A percentile compares a stretch with the other conserved stretches of the same genome.
Conservation (phyloP, 768 basidiomycete genomes). For the Cystobasidium ongulense region DNA sequence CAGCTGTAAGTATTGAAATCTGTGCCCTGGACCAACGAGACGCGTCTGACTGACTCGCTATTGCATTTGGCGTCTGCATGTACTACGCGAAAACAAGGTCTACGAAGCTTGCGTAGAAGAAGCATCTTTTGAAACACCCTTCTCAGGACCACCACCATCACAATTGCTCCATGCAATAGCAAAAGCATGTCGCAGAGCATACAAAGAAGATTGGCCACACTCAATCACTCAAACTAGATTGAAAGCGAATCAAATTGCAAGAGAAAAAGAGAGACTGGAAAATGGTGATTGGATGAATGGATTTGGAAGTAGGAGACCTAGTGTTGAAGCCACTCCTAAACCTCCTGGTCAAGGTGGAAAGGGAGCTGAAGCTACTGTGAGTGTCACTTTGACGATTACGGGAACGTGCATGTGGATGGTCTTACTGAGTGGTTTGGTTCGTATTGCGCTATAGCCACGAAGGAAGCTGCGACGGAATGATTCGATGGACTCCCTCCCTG, state of each 20-base stretch:
- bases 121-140: slow-evolving; percentile 3
- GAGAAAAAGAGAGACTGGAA: slow-evolving; percentile 1
- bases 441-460: not conserved
- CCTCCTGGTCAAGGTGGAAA: not conserved
- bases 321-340: slow-evolving; percentile 15
- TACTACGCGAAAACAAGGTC: not conserved
- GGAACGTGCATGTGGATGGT: no score
- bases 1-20: not conserved
- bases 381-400: no score
- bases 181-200: not conserved
- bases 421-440: no score
- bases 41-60: no score
- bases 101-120: slow-evolving; percentile 10
- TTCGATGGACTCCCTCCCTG: not conserved
- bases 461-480: not conserved
- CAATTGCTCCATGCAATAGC: not conserved
- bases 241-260: not conserved
- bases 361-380: not conserved
- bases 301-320: not conserved
- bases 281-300: not conserved
- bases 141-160: not conserved
- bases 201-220: not conserved
- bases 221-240: slow-evolving; percentile 1
- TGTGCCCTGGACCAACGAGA: no score
- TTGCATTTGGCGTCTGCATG: not conserved